A percentile compares a stretch with the other conserved stretches of the same genome.
Conservation (phyloP, 2,329 filamentous ascomycete genomes). For the Xylaria sp. region DNA sequence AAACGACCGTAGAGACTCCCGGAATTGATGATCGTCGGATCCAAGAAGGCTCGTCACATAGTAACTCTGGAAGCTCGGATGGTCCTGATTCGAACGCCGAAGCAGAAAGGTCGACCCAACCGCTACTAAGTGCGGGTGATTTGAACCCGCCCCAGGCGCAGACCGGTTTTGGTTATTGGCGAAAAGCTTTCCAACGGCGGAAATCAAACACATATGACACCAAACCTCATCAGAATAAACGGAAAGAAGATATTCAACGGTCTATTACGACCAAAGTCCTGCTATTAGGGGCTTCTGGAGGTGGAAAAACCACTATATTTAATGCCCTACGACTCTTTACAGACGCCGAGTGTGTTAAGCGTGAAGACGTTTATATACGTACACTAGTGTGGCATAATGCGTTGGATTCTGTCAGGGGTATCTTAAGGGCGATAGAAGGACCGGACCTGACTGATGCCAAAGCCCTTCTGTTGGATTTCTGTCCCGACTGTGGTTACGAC, state of each 20-base stretch:
- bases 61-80: background rate
- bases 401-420: conserved; percentile 13
- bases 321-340: conserved; percentile 6
- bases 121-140: background rate
- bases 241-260: no score
- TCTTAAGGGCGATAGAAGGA: no score
- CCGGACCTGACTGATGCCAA: no score
- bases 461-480: no score
- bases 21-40: no score
- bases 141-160: background rate
- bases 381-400: conserved; percentile 22
- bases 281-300: conserved; percentile 25
- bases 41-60: background rate
- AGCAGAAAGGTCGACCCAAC: background rate
- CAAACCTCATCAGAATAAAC: background rate
- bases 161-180: background rate
- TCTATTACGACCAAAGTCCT: no score
- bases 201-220: background rate
- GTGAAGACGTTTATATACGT: background rate
- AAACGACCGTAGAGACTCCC: no score
- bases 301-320: conserved; percentile 28
- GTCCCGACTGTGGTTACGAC: no score
- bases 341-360: background rate
- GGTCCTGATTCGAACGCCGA: background rate
- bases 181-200: background rate